Evolutionary conservation across 495 filamentous ascomycete species (phyloP).

Genomic region (Geoglossum glabrum): DNA sequence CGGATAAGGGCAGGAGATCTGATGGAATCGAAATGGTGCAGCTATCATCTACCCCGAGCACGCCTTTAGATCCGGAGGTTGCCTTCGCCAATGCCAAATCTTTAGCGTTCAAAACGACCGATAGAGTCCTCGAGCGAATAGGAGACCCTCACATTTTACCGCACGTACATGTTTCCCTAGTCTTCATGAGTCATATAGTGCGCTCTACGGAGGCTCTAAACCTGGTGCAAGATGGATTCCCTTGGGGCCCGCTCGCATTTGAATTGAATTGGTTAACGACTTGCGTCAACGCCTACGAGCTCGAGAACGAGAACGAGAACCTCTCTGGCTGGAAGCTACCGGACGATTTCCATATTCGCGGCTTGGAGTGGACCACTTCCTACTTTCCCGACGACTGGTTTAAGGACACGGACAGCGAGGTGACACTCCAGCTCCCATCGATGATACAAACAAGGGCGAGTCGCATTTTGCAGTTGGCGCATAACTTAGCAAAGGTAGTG

Average conservation of each 20-base stretch:
- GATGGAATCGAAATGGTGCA: too few species aligned
- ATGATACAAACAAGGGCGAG: conserved; percentile 43
- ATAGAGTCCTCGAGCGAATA: conserved; percentile 36
- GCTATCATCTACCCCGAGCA: too few species aligned
- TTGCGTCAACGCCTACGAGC: conserved; percentile 27
- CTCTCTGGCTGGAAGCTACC: conserved; percentile 41
- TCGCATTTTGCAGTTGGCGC: conserved; percentile 57
- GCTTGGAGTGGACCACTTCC: conserved; percentile 45
- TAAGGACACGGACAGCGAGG: conserved; percentile 48
- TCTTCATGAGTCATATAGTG: conserved; percentile 43
- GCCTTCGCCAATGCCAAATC: conserved; percentile 40
- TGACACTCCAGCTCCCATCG: conserved; percentile 45
- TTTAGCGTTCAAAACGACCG: conserved; percentile 27
- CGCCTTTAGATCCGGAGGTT: conserved; percentile 18
- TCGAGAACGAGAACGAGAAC: conserved; percentile 31
- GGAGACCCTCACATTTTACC: conserved; percentile 45
- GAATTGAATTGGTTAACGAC: too few species aligned
- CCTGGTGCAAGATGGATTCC: conserved; percentile 34
- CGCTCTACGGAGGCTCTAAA: conserved; percentile 29
- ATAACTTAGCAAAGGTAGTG: conserved; percentile 26
- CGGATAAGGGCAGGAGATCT: too few species aligned
- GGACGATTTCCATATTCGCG: conserved; percentile 68
- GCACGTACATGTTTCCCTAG: conserved; percentile 46
- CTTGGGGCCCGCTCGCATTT: conserved; percentile 41
- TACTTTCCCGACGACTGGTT: conserved; percentile 61